A percentile compares a stretch with the other conserved stretches of the same genome.
phyloP scores from a whole-genome alignment of 495 filamentous ascomycete species.

The Articulospora tetracladia region DNA sequence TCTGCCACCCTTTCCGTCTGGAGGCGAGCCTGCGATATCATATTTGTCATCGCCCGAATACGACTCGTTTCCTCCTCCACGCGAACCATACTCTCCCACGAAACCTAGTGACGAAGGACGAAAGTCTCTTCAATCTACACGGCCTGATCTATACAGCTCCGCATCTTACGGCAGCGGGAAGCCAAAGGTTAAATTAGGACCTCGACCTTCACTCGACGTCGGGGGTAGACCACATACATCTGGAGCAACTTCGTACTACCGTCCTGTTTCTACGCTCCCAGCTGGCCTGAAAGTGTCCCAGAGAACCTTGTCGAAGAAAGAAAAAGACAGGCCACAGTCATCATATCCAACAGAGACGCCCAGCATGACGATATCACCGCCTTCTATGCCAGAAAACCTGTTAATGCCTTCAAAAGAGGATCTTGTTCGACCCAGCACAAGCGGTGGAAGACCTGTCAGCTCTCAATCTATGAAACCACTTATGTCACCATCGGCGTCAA shows the following conservation, averaged over 20 bases:
- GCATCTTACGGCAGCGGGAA: constrained; percentile 52
- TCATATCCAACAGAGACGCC: constrained; percentile 29
- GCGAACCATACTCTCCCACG: constrained; percentile 15
- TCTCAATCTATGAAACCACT: constrained; percentile 39
- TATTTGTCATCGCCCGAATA: not conserved
- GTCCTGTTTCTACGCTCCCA: constrained; percentile 69
- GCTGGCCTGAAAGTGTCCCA: constrained; percentile 46
- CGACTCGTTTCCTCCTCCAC: not conserved
- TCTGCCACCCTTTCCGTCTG: constrained; percentile 6
- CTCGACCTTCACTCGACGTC: constrained; percentile 71
- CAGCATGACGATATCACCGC: constrained; percentile 44
- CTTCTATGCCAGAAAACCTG: constrained; percentile 26
- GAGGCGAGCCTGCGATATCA: constrained; percentile 2
- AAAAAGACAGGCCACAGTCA: constrained; percentile 32
- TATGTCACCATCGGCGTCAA: constrained; percentile 30
- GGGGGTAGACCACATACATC: constrained; percentile 62
- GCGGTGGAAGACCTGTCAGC: constrained; percentile 41
- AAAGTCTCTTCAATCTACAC: constrained; percentile 52
- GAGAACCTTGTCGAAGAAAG: constrained; percentile 36
- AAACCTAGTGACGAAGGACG: constrained; percentile 21
- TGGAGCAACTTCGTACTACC: constrained; percentile 42
- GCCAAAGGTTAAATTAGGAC: constrained; percentile 78
- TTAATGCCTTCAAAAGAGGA: not conserved
- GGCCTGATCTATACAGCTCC: constrained; percentile 60
- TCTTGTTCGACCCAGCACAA: constrained; percentile 26